Conservation (phyloP, 108 stramenopile genomes). For the Licmophora abbreviata region DNA sequence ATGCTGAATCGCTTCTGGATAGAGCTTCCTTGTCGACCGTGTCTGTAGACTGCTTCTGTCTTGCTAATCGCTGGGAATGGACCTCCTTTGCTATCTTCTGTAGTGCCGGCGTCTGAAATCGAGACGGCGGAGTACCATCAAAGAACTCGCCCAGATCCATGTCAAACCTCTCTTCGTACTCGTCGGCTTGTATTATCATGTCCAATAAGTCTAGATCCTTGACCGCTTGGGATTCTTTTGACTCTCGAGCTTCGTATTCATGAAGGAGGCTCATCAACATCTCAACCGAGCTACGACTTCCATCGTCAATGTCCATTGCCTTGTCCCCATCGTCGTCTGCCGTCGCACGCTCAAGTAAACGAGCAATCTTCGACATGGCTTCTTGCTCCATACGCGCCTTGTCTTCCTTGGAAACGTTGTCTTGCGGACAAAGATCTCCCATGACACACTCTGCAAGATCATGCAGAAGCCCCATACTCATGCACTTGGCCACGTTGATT, state of each 20-base stretch:
- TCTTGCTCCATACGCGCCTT: conserved; percentile 52
- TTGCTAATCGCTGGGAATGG: too few species aligned
- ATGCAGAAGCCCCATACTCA: conserved; percentile 66
- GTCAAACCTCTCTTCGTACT: conserved; percentile 59
- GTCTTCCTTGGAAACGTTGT: conserved; percentile 41
- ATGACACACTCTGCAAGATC: conserved; percentile 75
- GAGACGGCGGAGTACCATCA: conserved; percentile 42
- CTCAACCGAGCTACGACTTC: background rate
- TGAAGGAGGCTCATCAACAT: background rate
- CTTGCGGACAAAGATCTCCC: conserved; percentile 79
- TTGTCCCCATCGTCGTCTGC: conserved; percentile 30
- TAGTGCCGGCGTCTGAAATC: too few species aligned
- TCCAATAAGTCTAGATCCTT: conserved; percentile 85
- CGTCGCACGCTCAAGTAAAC: conserved; percentile 16
- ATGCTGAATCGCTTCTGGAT: too few species aligned
- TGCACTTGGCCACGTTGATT: conserved; percentile 36
- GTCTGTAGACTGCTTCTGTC: too few species aligned
- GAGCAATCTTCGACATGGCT: conserved; percentile 36
- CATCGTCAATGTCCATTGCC: background rate
- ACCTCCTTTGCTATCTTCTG: too few species aligned
- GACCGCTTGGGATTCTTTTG: conserved; percentile 45
- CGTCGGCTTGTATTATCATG: conserved; percentile 79
- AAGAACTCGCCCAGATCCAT: conserved; percentile 38
- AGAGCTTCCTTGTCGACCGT: too few species aligned
- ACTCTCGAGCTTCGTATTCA: conserved; percentile 17